These are phyloP conservation scores for Isoetes engelmannii DNA, from an alignment of 83 land plant species.

Conservation along the genomic window DNA sequence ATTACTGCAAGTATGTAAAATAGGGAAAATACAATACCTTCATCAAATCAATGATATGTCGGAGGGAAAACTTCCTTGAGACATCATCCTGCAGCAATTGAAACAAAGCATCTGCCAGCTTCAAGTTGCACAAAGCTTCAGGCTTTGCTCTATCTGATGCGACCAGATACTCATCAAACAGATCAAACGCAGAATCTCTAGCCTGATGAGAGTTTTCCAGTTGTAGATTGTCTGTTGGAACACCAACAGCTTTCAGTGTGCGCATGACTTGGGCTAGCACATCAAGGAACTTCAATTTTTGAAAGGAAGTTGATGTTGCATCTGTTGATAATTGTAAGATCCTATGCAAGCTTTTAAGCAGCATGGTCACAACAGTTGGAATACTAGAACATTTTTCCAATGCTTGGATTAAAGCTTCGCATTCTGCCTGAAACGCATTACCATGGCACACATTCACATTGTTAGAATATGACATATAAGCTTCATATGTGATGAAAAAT, in stretches of 20 bases:
- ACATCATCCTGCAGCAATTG: conserved; percentile 64
- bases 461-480: too few relatives aligned
- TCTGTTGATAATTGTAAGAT: conserved; percentile 67
- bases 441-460: too few relatives aligned
- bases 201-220: conserved; percentile 39
- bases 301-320: conserved; percentile 62
- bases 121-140: conserved; percentile 47
- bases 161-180: conserved; percentile 56
- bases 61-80: conserved; percentile 49
- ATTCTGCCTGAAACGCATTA: conserved; percentile 55
- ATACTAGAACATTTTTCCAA: conserved; percentile 71
- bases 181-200: conserved; percentile 47
- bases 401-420: conserved; percentile 57
- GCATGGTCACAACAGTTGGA: conserved; percentile 53
- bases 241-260: conserved; percentile 5
- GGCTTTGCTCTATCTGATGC: conserved; percentile 52
- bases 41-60: conserved; percentile 56
- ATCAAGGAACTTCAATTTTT: conserved; percentile 48
- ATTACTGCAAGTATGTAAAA: neutral
- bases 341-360: conserved; percentile 66
- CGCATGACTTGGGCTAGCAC: conserved; percentile 66
- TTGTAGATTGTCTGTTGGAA: neutral
- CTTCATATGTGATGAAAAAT: too few relatives aligned
- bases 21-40: conserved; percentile 44
- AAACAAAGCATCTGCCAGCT: conserved; percentile 63